phyloP scores from a whole-genome alignment of 2,329 filamentous ascomycete genomes.

The Alternaria longipes region DNA sequence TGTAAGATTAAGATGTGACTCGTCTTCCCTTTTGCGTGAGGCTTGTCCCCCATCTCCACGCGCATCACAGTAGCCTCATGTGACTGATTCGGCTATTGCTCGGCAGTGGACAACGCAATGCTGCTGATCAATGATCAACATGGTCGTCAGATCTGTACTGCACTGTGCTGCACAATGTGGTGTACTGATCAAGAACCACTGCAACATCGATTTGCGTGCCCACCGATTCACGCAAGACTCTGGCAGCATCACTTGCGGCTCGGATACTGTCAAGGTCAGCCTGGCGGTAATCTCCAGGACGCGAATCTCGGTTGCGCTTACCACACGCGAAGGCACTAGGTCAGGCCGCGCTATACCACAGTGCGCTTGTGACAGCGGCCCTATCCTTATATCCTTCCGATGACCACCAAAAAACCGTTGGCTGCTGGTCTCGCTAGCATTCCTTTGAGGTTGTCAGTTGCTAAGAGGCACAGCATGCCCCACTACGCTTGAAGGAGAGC shows the following conservation, averaged over 20 bases:
- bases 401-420: conserved; percentile 5
- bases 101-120: conserved; percentile 9
- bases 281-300: conserved; percentile 17
- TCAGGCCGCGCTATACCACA: conserved; percentile 8
- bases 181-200: neutral
- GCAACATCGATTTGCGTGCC: neutral
- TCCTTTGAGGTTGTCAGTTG: neutral
- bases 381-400: conserved; percentile 11
- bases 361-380: conserved; percentile 19
- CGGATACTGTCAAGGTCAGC: conserved; percentile 3
- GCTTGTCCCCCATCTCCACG: conserved; percentile 3
- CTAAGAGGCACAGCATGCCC: conserved; percentile 9
- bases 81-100: conserved; percentile 17
- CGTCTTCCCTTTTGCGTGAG: conserved; percentile 12
- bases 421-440: conserved; percentile 1
- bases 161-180: neutral
- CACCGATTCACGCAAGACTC: neutral
- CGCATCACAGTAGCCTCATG: conserved; percentile 15
- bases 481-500: conserved; percentile 1
- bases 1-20: conserved; percentile 10
- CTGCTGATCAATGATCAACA: neutral
- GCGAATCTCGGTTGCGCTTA: conserved; percentile 20
- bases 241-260: neutral
- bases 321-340: conserved; percentile 15
- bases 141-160: conserved; percentile 1